A percentile compares a stretch with the other conserved stretches of the same genome.
Conservation (phyloP, 1,139 yeast genomes). For the Taphrina pruni region DNA sequence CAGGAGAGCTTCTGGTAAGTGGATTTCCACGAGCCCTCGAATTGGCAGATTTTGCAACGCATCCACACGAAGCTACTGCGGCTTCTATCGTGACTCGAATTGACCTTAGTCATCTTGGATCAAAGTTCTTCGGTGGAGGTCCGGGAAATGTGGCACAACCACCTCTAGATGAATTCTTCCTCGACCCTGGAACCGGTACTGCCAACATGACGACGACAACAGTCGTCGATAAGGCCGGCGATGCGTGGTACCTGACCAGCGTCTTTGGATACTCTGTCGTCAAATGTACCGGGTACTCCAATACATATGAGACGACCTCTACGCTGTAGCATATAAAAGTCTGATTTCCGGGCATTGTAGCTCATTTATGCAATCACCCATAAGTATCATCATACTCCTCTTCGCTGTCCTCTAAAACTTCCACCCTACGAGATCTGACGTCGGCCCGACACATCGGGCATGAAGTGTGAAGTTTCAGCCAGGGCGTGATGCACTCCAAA, state of each 20-base stretch:
- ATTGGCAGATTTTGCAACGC: slow-evolving; percentile 25
- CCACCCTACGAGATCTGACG: slow-evolving; percentile 60
- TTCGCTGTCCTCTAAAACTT: slow-evolving; percentile 60
- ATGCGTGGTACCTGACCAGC: slow-evolving; percentile 35
- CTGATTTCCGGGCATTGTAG: no score
- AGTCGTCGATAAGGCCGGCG: slow-evolving; percentile 30
- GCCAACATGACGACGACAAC: slow-evolving; percentile 35
- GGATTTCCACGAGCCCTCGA: slow-evolving; percentile 32
- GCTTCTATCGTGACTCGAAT: slow-evolving; percentile 31
- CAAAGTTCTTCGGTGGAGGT: slow-evolving; percentile 13
- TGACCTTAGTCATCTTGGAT: slow-evolving; percentile 21
- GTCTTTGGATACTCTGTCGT: slow-evolving; percentile 22
- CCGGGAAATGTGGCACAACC: slow-evolving; percentile 20
- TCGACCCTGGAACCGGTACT: slow-evolving; percentile 31
- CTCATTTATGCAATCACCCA: slow-evolving; percentile 56
- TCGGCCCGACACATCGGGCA: slow-evolving; percentile 89
- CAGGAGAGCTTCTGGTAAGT: slow-evolving; percentile 23
- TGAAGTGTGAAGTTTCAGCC: slow-evolving; percentile 79
- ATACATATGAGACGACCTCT: slow-evolving; percentile 16
- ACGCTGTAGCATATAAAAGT: background rate
- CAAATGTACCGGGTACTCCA: slow-evolving; percentile 34
- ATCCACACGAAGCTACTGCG: slow-evolving; percentile 20
- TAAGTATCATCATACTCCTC: slow-evolving; percentile 79
- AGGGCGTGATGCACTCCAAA: slow-evolving; percentile 86
- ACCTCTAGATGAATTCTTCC: slow-evolving; percentile 30